These are phyloP conservation scores for Cladorrhinum samala DNA, from an alignment of 495 filamentous ascomycete genomes.

Conservation along the genomic window DNA sequence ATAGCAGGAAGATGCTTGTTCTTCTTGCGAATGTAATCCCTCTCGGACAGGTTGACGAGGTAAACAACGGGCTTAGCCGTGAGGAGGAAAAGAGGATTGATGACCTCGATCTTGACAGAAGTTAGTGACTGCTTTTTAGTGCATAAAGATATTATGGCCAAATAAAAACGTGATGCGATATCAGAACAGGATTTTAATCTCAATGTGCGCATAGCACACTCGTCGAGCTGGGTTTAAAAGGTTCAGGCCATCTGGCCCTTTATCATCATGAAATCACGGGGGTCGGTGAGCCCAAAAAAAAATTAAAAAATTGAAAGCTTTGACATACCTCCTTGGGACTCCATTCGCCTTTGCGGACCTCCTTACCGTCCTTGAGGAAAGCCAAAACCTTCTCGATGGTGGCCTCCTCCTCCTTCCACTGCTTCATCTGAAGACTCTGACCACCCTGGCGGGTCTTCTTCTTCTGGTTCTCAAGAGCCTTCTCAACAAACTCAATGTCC, in stretches of 20 bases:
- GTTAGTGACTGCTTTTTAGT: constrained; percentile 26
- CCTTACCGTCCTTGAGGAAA: constrained; percentile 77
- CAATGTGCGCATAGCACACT: constrained; percentile 77
- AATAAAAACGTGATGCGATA: constrained; percentile 33
- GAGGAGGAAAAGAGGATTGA: constrained; percentile 93
- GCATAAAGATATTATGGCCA: too few relatives aligned
- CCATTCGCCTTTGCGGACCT: constrained; percentile 89
- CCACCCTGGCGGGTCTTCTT: constrained; percentile 94
- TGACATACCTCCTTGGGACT: constrained; percentile 84
- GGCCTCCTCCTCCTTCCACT: constrained; percentile 89
- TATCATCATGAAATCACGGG: constrained; percentile 74
- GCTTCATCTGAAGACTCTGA: constrained; percentile 97
- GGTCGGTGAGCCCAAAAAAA: constrained; percentile 7
- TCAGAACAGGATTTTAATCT: constrained; percentile 63
- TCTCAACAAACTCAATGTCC: constrained; percentile 98
- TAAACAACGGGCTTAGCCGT: constrained; percentile 97
- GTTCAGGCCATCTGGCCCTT: constrained; percentile 89
- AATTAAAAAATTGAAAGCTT: constrained; percentile 9
- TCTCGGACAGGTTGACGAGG: constrained; percentile 94
- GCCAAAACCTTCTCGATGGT: constrained; percentile 82
- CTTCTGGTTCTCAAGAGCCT: constrained; percentile 77
- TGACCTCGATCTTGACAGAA: constrained; percentile 75
- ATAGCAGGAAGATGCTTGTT: constrained; percentile 97
- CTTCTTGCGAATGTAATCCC: constrained; percentile 97
- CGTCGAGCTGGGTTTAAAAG: constrained; percentile 98